Conservation (phyloP, 257 asterid species). For the Solanum habrochaites region DNA sequence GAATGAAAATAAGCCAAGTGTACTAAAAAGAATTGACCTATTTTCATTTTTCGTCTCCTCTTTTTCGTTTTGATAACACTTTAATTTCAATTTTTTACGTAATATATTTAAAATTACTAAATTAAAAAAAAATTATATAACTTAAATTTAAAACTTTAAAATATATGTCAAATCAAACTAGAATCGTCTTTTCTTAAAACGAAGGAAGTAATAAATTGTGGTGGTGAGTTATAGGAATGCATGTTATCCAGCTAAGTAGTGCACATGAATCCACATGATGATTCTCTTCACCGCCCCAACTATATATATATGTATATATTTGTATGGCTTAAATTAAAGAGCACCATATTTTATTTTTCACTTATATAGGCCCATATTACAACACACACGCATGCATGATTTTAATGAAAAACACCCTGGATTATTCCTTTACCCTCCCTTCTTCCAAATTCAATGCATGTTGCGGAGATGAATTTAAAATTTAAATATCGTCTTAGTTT, state of each 20-base stretch:
- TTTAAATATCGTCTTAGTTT: background rate
- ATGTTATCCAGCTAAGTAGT: constrained; percentile 35
- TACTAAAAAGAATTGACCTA: background rate
- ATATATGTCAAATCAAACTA: no score
- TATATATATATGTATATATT: background rate
- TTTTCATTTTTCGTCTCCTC: no score
- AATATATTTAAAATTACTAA: no score
- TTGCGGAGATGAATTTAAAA: background rate
- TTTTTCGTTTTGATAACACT: no score
- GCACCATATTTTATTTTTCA: background rate
- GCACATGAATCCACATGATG: constrained; percentile 73
- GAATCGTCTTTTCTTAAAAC: no score
- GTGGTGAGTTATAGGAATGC: constrained; percentile 1
- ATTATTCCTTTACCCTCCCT: constrained; percentile 38
- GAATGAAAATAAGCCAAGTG: constrained; percentile 10
- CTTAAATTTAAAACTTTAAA: no score
- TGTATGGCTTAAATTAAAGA: background rate
- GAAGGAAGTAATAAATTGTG: background rate
- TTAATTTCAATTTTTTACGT: no score
- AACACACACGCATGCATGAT: background rate
- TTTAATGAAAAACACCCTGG: constrained; percentile 36
- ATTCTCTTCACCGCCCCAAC: constrained; percentile 7
- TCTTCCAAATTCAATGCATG: constrained; percentile 56
- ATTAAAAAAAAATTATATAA: no score
- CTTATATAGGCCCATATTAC: background rate